These are phyloP conservation scores for Termitomyces sp. DNA, from an alignment of 768 basidiomycete species.

Conservation along the genomic window DNA sequence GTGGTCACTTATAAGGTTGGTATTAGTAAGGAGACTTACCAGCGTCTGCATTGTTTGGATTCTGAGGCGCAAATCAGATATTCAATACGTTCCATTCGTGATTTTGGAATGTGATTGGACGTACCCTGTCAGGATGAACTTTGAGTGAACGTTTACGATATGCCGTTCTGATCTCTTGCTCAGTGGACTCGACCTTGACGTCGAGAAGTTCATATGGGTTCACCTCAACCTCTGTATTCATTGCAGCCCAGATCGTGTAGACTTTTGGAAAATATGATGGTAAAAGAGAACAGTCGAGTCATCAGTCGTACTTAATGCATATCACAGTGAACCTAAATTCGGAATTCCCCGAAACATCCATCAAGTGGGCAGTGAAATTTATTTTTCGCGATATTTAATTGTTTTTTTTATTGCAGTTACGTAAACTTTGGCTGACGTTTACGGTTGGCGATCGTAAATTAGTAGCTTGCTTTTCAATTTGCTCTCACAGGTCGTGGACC, in stretches of 20 bases:
- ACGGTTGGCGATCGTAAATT: background rate
- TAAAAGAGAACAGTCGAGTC: background rate
- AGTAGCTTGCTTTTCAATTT: background rate
- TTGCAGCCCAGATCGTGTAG: background rate
- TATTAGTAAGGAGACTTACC: slow-evolving; percentile 29
- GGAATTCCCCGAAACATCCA: background rate
- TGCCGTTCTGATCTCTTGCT: slow-evolving; percentile 74
- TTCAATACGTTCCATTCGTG: background rate
- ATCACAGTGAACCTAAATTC: background rate
- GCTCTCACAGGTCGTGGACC: background rate
- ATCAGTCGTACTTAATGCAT: background rate
- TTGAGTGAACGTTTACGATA: slow-evolving; percentile 78
- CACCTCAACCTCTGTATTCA: slow-evolving; percentile 46
- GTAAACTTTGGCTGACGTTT: background rate
- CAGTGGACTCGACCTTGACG: slow-evolving; percentile 58
- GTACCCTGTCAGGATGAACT: slow-evolving; percentile 82
- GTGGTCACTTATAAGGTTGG: background rate
- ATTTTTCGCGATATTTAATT: no score
- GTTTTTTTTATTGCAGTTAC: background rate
- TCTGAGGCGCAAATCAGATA: slow-evolving; percentile 33
- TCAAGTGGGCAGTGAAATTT: no score
- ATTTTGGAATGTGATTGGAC: slow-evolving; percentile 16
- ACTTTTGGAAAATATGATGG: background rate
- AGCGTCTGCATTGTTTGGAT: slow-evolving; percentile 76
- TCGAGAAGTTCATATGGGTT: slow-evolving; percentile 74